Evolutionary conservation across 108 stramenopile species (phyloP).

Genomic region (Nannochloropsis granulata): DNA sequence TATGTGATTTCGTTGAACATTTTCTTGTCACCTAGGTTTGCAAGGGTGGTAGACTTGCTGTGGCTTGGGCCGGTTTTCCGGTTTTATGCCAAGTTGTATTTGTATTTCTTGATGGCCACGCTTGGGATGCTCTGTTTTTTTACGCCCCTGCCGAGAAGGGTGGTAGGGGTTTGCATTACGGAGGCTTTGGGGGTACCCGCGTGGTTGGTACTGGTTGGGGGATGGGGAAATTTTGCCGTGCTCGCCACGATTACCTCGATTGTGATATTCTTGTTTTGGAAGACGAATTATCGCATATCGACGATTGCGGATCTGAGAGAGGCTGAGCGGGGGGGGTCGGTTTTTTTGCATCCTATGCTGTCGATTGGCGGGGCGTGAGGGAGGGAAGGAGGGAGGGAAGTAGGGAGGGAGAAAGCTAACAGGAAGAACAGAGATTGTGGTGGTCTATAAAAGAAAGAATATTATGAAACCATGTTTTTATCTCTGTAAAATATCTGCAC

Average conservation of each 20-base stretch:
- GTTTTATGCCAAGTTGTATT: conserved; percentile 1
- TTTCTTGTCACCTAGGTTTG: neutral
- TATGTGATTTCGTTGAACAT: neutral
- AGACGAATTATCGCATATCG: neutral
- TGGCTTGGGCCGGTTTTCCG: neutral
- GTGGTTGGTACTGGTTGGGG: neutral
- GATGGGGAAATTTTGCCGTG: neutral
- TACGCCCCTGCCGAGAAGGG: neutral
- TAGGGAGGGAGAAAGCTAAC: too few relatives aligned
- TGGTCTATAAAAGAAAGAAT: too few relatives aligned
- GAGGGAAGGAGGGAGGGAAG: neutral
- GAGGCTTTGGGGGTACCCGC: neutral
- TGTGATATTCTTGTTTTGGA: neutral
- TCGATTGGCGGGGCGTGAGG: neutral
- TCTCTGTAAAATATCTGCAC: too few relatives aligned
- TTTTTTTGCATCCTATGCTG: neutral
- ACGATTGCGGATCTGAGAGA: neutral
- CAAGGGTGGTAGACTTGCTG: neutral
- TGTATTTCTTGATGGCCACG: neutral
- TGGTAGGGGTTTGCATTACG: neutral
- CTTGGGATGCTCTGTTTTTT: neutral
- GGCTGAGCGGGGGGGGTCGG: neutral
- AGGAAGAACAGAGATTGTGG: too few relatives aligned
- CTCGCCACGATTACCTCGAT: neutral
- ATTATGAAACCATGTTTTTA: too few relatives aligned